These are phyloP conservation scores for Hypholoma sublateritium DNA, from an alignment of 768 basidiomycete species.

Conservation along the genomic window DNA sequence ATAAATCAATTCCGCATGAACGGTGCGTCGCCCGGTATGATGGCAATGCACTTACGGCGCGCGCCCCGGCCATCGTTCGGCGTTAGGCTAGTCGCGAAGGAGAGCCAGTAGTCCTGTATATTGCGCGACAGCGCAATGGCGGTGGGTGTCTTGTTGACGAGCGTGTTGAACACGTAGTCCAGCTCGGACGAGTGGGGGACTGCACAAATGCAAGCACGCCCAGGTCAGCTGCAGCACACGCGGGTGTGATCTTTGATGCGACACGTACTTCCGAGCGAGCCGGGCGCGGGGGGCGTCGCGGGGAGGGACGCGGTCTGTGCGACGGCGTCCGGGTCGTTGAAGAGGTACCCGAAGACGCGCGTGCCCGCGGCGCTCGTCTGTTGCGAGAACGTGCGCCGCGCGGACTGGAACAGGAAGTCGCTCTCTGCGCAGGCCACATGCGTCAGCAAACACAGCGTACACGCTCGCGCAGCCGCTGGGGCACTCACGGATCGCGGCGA, in stretches of 20 bases:
- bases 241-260: not conserved
- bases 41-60: not conserved
- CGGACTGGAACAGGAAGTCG: constrained; percentile 26
- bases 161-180: constrained; percentile 7
- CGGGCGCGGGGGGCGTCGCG: constrained; percentile 15
- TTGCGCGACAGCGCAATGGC: constrained; percentile 2
- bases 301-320: not conserved
- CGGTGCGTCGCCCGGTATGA: no score
- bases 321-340: constrained; percentile 27
- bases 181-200: constrained; percentile 11
- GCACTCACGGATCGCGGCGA: constrained; percentile 24
- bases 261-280: constrained; percentile 25
- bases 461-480: not conserved
- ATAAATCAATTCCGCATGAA: not conserved
- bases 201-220: not conserved
- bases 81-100: constrained; percentile 11
- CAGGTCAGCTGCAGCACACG: not conserved
- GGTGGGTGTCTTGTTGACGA: constrained; percentile 2
- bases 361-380: constrained; percentile 33
- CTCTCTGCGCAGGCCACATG: constrained; percentile 17
- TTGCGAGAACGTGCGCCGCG: constrained; percentile 29
- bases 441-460: constrained; percentile 2
- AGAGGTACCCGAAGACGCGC: constrained; percentile 36
- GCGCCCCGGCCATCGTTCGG: constrained; percentile 11
- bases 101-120: constrained; percentile 16